Evolutionary conservation across 495 filamentous ascomycete genomes (phyloP).

Genomic region (Niebla homalea): DNA sequence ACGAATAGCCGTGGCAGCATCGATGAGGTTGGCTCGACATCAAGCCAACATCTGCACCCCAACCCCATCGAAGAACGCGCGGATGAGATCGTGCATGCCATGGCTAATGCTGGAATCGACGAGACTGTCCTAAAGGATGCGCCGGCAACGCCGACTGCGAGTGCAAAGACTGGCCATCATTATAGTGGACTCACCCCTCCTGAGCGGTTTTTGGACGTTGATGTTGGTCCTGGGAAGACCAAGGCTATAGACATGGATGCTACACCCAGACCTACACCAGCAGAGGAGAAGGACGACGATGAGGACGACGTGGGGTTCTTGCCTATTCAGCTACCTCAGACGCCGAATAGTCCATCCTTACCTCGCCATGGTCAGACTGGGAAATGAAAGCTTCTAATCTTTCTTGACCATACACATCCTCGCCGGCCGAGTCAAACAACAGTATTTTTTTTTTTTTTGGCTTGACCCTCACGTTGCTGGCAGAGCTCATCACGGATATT

Average conservation of each 20-base stretch:
- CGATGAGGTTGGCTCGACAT: constrained; percentile 25
- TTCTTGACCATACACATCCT: too few relatives aligned
- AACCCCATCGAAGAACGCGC: constrained; percentile 3
- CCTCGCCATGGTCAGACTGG: not conserved
- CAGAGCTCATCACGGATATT: too few relatives aligned
- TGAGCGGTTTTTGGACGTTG: constrained; percentile 13
- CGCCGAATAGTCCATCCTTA: not conserved
- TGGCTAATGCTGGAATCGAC: not conserved
- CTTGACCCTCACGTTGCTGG: too few relatives aligned
- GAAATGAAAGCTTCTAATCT: too few relatives aligned
- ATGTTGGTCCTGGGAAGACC: constrained; percentile 6
- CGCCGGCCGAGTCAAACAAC: too few relatives aligned
- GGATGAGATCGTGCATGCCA: constrained; percentile 4
- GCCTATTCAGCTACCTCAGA: not conserved
- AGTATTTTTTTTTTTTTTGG: too few relatives aligned
- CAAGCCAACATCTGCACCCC: not conserved
- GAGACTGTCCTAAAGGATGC: not conserved
- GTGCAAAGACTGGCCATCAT: not conserved
- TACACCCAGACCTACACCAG: constrained; percentile 37
- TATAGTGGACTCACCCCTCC: constrained; percentile 9
- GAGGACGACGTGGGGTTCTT: not conserved
- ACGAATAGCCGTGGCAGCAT: constrained; percentile 85
- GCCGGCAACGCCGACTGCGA: not conserved
- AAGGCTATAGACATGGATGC: constrained; percentile 19
- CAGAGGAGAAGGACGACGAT: constrained; percentile 2